These are phyloP conservation scores for Alopecurus myosuroides DNA, from an alignment of 176 grass and related monocot genomes.

Conservation along the genomic window DNA sequence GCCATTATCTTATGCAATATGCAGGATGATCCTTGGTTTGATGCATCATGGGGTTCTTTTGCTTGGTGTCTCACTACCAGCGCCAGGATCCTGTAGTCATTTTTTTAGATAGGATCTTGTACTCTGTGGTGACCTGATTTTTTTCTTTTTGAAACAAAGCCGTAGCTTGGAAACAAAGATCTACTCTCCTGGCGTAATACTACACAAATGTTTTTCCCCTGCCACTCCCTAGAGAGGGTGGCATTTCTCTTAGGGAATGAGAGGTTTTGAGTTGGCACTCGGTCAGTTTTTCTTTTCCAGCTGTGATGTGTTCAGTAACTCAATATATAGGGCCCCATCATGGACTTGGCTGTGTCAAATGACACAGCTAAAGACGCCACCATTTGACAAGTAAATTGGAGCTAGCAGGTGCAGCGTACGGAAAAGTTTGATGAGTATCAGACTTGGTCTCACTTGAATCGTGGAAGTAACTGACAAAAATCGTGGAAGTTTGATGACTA, in stretches of 20 bases:
- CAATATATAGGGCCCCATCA: not conserved
- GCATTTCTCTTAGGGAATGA: too few species aligned
- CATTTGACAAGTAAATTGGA: conserved; percentile 18
- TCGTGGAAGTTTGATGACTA: too few species aligned
- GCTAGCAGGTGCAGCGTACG: not conserved
- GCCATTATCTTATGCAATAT: conserved; percentile 39
- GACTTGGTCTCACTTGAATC: conserved; percentile 26
- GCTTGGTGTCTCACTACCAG: too few species aligned
- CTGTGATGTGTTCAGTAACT: not conserved
- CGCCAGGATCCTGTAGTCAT: too few species aligned
- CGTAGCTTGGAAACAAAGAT: too few species aligned
- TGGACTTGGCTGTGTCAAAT: not conserved
- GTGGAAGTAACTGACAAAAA: not conserved
- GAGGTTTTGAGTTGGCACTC: not conserved
- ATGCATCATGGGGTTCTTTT: not conserved
- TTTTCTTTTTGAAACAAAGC: too few species aligned
- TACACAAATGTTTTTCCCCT: too few species aligned
- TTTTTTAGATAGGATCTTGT: too few species aligned
- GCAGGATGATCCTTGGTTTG: not conserved
- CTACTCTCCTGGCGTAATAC: too few species aligned
- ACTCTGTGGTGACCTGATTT: too few species aligned
- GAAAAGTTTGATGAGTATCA: not conserved
- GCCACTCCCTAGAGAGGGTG: too few species aligned
- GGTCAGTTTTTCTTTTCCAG: not conserved
- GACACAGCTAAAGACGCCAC: not conserved